Conservation (phyloP, 352 stramenopile genomes). For the Pythium phragmitis region DNA sequence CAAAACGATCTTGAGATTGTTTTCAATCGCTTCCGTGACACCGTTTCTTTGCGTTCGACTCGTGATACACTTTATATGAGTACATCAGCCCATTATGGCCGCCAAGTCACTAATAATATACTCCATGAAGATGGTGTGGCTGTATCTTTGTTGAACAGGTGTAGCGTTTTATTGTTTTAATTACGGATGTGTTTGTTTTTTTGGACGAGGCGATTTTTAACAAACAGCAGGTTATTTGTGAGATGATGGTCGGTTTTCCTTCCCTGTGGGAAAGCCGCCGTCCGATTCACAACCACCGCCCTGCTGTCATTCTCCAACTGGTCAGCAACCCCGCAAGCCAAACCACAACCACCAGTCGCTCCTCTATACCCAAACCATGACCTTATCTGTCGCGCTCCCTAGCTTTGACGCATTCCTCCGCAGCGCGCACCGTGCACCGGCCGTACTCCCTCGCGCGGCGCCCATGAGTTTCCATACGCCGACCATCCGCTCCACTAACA, state of each 20-base stretch:
- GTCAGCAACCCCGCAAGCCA: slow-evolving; percentile 8
- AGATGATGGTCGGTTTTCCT: slow-evolving; percentile 1
- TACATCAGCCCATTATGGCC: background rate
- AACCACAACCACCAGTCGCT: background rate
- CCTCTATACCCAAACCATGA: background rate
- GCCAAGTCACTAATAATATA: too few species aligned
- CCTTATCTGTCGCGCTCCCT: slow-evolving; percentile 15
- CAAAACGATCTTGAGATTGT: background rate
- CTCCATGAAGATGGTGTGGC: slow-evolving; percentile 1
- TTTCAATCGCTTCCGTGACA: background rate
- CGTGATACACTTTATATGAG: background rate
- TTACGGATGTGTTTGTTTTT: background rate
- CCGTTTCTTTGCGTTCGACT: slow-evolving; percentile 6
- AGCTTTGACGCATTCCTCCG: slow-evolving; percentile 26
- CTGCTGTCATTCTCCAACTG: slow-evolving; percentile 18
- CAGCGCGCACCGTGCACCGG: slow-evolving; percentile 18
- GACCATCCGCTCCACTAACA: background rate
- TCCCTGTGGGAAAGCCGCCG: too few species aligned
- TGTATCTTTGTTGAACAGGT: slow-evolving; percentile 1
- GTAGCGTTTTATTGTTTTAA: too few species aligned
- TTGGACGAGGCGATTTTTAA: slow-evolving; percentile 8
- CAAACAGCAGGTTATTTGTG: background rate
- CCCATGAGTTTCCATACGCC: background rate
- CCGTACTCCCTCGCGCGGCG: slow-evolving; percentile 8
- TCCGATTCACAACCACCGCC: slow-evolving; percentile 10